phyloP scores from a whole-genome alignment of 306 rosid genomes.

The Alnus glutinosa region DNA sequence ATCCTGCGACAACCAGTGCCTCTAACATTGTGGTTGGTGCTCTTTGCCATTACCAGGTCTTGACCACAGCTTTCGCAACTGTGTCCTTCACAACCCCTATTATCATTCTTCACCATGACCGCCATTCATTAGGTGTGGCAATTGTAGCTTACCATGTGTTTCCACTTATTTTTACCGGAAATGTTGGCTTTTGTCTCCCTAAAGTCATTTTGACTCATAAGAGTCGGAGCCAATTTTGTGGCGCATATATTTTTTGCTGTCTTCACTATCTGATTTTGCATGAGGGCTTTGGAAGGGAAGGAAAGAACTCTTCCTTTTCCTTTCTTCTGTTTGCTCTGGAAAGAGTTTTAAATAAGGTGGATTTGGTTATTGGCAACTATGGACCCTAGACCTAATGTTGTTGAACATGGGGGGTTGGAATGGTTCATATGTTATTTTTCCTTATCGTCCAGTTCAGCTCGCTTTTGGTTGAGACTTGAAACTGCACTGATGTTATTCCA shows the following conservation, averaged over 20 bases:
- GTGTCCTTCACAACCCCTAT: background rate
- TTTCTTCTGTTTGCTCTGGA: background rate
- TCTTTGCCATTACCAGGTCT: background rate
- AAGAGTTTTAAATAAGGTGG: background rate
- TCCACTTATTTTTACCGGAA: background rate
- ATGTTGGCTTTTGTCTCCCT: constrained; percentile 1
- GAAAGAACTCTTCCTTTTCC: background rate
- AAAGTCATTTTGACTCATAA: constrained; percentile 1
- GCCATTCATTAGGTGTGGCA: background rate
- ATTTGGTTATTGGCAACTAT: background rate
- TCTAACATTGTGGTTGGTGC: background rate
- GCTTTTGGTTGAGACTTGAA: background rate
- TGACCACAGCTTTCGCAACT: background rate
- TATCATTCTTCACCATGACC: background rate
- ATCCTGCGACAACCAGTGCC: background rate
- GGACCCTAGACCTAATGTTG: background rate
- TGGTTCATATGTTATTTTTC: background rate
- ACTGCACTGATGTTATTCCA: background rate
- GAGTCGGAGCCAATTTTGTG: background rate
- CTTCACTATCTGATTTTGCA: background rate
- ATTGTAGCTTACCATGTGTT: background rate
- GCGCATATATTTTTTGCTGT: background rate
- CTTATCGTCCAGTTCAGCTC: background rate
- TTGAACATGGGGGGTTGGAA: background rate
- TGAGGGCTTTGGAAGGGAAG: background rate